Conservation (phyloP, 768 basidiomycete species). For the Cyclocybe aegerita region DNA sequence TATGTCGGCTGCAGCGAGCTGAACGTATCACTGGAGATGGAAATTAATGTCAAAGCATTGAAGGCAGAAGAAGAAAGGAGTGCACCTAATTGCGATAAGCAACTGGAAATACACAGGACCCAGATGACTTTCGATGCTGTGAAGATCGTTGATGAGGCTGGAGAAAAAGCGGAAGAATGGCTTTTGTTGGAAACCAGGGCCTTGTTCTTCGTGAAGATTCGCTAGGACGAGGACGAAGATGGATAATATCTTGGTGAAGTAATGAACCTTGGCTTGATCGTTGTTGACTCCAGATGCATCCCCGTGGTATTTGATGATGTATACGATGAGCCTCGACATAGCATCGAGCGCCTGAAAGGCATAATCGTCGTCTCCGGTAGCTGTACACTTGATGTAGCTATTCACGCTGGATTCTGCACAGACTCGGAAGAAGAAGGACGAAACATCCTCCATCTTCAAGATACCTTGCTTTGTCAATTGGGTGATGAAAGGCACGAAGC, state of each 20-base stretch:
- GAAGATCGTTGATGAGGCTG: slow-evolving; percentile 89
- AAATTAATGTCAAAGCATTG: slow-evolving; percentile 12
- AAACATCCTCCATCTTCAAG: slow-evolving; percentile 91
- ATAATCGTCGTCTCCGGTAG: slow-evolving; percentile 68
- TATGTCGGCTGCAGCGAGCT: slow-evolving; percentile 95
- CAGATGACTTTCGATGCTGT: slow-evolving; percentile 80
- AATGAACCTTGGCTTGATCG: slow-evolving; percentile 94
- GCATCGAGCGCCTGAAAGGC: slow-evolving; percentile 95
- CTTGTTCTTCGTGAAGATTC: slow-evolving; percentile 93
- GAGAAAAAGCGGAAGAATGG: slow-evolving; percentile 99
- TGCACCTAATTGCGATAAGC: slow-evolving; percentile 83
- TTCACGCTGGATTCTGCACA: slow-evolving; percentile 94
- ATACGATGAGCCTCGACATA: slow-evolving; percentile 90
- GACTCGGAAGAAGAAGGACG: slow-evolving; percentile 97
- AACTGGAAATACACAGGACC: slow-evolving; percentile 90
- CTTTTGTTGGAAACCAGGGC: slow-evolving; percentile 89
- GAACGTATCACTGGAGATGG: slow-evolving; percentile 76
- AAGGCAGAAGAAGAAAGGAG: background rate
- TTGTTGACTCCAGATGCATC: slow-evolving; percentile 92
- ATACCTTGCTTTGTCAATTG: slow-evolving; percentile 96
- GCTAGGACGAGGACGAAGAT: slow-evolving; percentile 96
- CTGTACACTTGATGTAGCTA: slow-evolving; percentile 76
- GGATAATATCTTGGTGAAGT: slow-evolving; percentile 94
- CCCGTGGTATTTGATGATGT: slow-evolving; percentile 99
- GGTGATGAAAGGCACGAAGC: slow-evolving; percentile 96